Conservation (phyloP, 1,284 basidiomycete genomes). For the Trichosporon inkin region DNA sequence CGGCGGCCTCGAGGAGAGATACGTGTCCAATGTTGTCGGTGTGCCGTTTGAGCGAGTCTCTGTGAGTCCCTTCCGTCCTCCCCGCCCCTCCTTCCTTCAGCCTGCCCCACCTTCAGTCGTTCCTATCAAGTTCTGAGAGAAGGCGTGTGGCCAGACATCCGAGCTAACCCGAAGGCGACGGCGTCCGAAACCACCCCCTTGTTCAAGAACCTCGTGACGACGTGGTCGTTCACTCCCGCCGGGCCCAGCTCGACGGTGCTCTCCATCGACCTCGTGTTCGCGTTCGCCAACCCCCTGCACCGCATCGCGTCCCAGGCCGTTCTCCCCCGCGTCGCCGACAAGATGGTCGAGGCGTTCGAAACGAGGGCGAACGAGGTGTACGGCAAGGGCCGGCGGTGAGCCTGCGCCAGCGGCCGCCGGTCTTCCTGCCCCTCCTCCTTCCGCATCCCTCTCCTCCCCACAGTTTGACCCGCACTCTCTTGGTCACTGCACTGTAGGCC, state of each 20-base stretch:
- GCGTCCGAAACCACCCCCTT: conserved; percentile 70
- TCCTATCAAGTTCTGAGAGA: background rate
- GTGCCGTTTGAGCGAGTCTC: conserved; percentile 69
- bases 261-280: conserved; percentile 74
- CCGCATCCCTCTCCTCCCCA: no score
- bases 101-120: background rate
- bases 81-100: background rate
- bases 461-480: no score
- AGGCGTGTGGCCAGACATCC: background rate
- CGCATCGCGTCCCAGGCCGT: conserved; percentile 74
- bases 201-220: conserved; percentile 78
- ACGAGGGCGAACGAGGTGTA: conserved; percentile 70
- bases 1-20: conserved; percentile 78
- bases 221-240: conserved; percentile 52
- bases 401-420: background rate
- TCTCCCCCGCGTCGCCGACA: conserved; percentile 76
- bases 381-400: conserved; percentile 46
- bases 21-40: conserved; percentile 78
- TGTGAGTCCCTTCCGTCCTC: conserved; percentile 54
- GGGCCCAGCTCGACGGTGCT: conserved; percentile 60
- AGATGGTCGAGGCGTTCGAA: conserved; percentile 92
- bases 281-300: conserved; percentile 82
- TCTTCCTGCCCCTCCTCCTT: no score
- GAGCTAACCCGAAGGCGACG: conserved; percentile 59
- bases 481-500: no score